phyloP scores from a whole-genome alignment of 441 rosid species.

The Flueggea neowawraea region DNA sequence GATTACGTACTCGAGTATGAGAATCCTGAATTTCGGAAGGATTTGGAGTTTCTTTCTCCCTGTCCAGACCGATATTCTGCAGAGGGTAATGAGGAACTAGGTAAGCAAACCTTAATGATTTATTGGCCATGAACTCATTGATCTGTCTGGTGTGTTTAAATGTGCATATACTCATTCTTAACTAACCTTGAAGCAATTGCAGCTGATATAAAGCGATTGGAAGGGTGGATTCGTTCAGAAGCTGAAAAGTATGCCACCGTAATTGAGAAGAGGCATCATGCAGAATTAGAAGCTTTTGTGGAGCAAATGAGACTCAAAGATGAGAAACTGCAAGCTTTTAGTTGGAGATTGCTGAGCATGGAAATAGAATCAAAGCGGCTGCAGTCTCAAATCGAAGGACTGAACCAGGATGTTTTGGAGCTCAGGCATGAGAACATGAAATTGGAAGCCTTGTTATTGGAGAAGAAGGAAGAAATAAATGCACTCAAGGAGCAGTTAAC shows the following conservation, averaged over 20 bases:
- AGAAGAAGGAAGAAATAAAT: slow-evolving; percentile 48
- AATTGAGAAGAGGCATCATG: slow-evolving; percentile 64
- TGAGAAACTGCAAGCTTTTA: slow-evolving; percentile 65
- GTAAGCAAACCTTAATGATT: slow-evolving; percentile 30
- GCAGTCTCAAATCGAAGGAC: slow-evolving; percentile 54
- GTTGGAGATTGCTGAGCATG: slow-evolving; percentile 66
- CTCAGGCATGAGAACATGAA: slow-evolving; percentile 48
- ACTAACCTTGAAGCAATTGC: slow-evolving; percentile 33
- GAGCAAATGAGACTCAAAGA: slow-evolving; percentile 81
- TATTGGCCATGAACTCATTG: background rate
- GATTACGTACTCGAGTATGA: slow-evolving; percentile 32
- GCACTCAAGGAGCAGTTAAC: slow-evolving; percentile 37
- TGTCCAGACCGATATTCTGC: slow-evolving; percentile 31
- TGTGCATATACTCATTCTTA: background rate
- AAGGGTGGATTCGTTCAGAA: slow-evolving; percentile 52
- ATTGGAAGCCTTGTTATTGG: slow-evolving; percentile 42
- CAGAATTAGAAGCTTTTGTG: slow-evolving; percentile 60
- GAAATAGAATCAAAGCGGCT: slow-evolving; percentile 72
- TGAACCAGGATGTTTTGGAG: slow-evolving; percentile 52
- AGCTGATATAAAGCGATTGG: slow-evolving; percentile 43
- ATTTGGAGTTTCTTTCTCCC: slow-evolving; percentile 33
- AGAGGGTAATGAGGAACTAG: slow-evolving; percentile 36
- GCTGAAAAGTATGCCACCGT: slow-evolving; percentile 57
- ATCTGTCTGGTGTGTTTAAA: too few species aligned
- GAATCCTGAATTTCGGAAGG: slow-evolving; percentile 33